Evolutionary conservation across 352 stramenopile genomes (phyloP).

Genomic region (Globisporangium emineosum): DNA sequence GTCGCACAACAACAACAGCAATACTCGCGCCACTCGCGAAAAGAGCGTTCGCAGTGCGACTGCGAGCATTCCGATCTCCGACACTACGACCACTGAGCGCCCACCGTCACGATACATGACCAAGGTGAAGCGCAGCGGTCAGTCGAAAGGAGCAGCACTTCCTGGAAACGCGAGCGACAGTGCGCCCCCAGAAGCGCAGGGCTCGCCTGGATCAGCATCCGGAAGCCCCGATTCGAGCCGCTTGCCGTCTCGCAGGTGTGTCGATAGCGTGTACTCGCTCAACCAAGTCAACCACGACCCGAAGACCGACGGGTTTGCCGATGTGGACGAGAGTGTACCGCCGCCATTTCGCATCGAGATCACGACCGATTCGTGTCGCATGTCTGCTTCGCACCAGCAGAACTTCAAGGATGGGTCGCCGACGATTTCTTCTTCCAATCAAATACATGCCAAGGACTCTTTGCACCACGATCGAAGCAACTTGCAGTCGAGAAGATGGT

Average conservation of each 20-base stretch:
- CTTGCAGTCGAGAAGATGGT: constrained; percentile 27
- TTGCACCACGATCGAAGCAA: constrained; percentile 14
- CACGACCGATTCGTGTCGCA: constrained; percentile 42
- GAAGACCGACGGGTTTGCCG: constrained; percentile 73
- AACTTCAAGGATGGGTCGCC: not conserved
- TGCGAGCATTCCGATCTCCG: not conserved
- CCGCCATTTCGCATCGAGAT: constrained; percentile 81
- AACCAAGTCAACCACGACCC: constrained; percentile 72
- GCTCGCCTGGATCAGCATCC: constrained; percentile 2
- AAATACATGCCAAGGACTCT: not conserved
- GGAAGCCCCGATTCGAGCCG: constrained; percentile 5
- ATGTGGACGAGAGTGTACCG: constrained; percentile 76
- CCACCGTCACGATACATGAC: constrained; percentile 80
- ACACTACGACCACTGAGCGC: constrained; percentile 25
- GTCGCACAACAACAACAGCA: constrained; percentile 15
- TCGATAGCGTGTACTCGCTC: constrained; percentile 35
- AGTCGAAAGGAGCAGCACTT: no score
- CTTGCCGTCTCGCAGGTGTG: constrained; percentile 36
- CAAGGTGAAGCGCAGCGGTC: constrained; percentile 37
- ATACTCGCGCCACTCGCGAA: constrained; percentile 10
- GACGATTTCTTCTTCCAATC: not conserved
- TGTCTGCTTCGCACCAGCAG: not conserved
- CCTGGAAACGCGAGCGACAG: not conserved
- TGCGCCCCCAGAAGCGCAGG: not conserved
- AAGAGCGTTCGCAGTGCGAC: constrained; percentile 16